Base-by-base conservation (phyloP, 805 yeast genomes). In the Ogataea dorogensis region DNA sequence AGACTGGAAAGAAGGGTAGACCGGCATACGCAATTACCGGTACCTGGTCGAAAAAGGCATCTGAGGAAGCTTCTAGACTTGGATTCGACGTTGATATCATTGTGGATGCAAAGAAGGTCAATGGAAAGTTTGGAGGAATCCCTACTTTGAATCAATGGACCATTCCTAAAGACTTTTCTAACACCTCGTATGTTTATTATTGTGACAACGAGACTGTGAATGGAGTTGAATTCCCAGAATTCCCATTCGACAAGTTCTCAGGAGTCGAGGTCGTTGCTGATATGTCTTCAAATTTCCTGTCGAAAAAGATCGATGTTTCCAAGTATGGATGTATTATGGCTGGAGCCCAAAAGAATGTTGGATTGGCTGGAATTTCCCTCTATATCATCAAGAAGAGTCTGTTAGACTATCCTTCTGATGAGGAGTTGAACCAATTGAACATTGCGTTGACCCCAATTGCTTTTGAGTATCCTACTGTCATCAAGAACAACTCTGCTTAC, bases 301-400 rank as follows among this genome's bases (percentile, higher is more conserved):
- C 96, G 15, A 81, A 84, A 49, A 67, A 74, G 47, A 61, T 93
- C 32, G 96, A 91, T 53, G 82, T 93, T 26, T 67, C 85, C 38
- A 81, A 86, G 61, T 91, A 77, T 56, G 98, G 96, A 33, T 67
- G 88, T 17, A 81, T 93, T 44, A 80, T 89, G 77, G 98, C 96
- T 13, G 99, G 99, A 45, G 99, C 98, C 17, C 99, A 93, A 66
- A 93, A 93, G 65, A 93, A 93, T 61, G 87, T 93, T 56, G 98
- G 99, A 37, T 68, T 93, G 56, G 97, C 99, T 7, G 98, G 99
- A 24, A 76, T 93, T 47, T 83, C 97, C 11, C 72, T 93, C 44
- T 91, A 88, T 61, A 91, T 93, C 53, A 81, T 89, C 63, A 87
- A 86, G 64, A 91, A 88, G 60, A 56, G 80, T 1, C 71, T 93